phyloP scores from a whole-genome alignment of 1,284 basidiomycete genomes.

The Puccinia triticina region DNA sequence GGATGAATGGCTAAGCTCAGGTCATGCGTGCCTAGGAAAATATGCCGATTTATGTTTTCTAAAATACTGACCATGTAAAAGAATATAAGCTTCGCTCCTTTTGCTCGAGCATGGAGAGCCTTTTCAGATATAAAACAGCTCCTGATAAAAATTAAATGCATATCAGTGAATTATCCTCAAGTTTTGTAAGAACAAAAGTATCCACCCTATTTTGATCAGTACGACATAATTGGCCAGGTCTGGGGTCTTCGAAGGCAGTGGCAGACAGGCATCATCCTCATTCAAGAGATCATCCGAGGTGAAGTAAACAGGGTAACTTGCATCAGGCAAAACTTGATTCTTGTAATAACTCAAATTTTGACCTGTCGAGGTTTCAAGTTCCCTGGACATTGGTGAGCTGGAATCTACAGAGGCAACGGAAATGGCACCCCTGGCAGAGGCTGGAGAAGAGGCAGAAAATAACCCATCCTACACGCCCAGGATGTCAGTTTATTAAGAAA shows the following conservation, averaged over 20 bases:
- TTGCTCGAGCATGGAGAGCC: conserved; percentile 26
- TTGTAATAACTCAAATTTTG: conserved; percentile 22
- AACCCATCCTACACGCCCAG: not conserved
- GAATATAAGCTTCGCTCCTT: conserved; percentile 45
- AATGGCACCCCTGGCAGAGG: conserved; percentile 33
- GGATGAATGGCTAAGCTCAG: not conserved
- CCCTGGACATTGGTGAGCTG: conserved; percentile 4
- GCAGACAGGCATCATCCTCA: conserved; percentile 27
- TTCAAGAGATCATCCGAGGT: conserved; percentile 24
- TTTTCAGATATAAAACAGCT: conserved; percentile 42
- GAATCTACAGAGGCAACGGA: conserved; percentile 45
- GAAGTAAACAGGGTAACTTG: conserved; percentile 31
- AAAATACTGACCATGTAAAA: conserved; percentile 47
- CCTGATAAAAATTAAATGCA: conserved; percentile 7
- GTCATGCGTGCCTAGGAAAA: not conserved
- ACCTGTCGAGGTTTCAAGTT: conserved; percentile 3
- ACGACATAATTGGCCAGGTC: conserved; percentile 43
- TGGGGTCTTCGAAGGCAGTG: conserved; percentile 19
- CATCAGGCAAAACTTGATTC: conserved; percentile 13
- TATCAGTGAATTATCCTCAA: not conserved
- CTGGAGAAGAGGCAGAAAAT: conserved; percentile 28
- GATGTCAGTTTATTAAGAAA: not conserved
- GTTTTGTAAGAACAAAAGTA: not conserved
- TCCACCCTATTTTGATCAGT: conserved; percentile 38
- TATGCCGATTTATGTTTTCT: not conserved